Evolutionary conservation across 768 basidiomycete species (phyloP).

Genomic region (Phanerochaete carnosa): DNA sequence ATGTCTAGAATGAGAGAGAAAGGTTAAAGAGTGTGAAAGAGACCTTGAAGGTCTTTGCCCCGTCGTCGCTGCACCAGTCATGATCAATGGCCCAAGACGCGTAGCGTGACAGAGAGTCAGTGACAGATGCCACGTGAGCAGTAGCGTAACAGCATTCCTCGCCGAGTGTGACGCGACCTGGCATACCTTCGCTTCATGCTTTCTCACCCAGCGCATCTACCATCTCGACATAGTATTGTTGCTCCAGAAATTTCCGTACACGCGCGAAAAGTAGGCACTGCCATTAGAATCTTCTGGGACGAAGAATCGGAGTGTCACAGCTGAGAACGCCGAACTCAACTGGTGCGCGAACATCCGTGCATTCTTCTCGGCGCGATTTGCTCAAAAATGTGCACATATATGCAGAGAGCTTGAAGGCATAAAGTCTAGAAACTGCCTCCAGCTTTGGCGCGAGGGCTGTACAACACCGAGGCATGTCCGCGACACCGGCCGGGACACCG

Average conservation of each 20-base stretch:
- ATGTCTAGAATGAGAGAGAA: neutral
- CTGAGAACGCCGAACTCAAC: too few species aligned
- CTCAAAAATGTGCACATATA: neutral
- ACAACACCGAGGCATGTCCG: constrained; percentile 25
- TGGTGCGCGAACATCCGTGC: too few species aligned
- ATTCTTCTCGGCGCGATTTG: neutral
- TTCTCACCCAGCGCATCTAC: neutral
- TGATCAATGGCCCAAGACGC: neutral
- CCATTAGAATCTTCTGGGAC: too few species aligned
- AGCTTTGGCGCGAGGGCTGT: neutral
- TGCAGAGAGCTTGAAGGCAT: neutral
- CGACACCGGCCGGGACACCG: constrained; percentile 29
- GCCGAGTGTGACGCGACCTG: neutral
- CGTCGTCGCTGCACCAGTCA: constrained; percentile 1
- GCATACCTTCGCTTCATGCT: neutral
- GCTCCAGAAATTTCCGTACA: too few species aligned
- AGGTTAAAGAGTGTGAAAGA: neutral
- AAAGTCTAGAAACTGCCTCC: neutral
- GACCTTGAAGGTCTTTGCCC: neutral
- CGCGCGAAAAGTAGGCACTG: neutral
- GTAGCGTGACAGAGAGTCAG: neutral
- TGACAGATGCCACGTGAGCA: neutral
- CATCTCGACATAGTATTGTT: too few species aligned
- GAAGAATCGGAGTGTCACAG: too few species aligned
- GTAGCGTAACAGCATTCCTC: neutral